Base-by-base conservation (phyloP, 306 rosid genomes). In the Ziziphus jujuba region DNA sequence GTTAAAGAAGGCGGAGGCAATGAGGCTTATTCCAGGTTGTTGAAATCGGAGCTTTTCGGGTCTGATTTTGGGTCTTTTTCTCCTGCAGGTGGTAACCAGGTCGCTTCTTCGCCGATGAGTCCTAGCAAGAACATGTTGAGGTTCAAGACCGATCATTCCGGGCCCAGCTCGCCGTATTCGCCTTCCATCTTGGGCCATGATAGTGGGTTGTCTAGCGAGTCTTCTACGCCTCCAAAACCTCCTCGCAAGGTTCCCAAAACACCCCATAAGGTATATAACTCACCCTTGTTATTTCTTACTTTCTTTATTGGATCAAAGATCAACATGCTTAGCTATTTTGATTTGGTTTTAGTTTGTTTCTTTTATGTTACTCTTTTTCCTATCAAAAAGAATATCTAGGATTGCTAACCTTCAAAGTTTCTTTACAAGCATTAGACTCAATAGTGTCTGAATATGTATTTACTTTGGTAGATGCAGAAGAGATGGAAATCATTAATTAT, bases 161-260 rank as follows among this genome's bases (percentile, higher is more conserved):
- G 83, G 1, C 99, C 99, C 0, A 82, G 80, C 33, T 95, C 99
- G 0, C 99, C 97, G 0, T 90, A 69, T 56, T 95, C 99, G 3
- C 97, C 97, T 7, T 95, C 97, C 0, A 58, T 85, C 14, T 78
- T 95, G 13, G 71, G 92, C 0, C 87, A 82, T 10, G 89, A 87
- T 15, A 68, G 64, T 56, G 81, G 74, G 0, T 69, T 88, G 53
- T 69, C 84, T 47, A 78, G 81, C 1, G 96, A 90, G 57, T 60
- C 76, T 67, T 83, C 87, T 0, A 87, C 96, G 2, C 99, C 99
- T 65, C 99, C 97, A 1, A 95, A 91, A 83, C 96, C 99, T 20
- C 97, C 97, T 5, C 75, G 99, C 20, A 95, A 95, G 69, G 97
- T 95, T 6, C 99, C 95, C 65, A 95, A 95, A 78, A 95, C 99